Evolutionary conservation across 805 yeast species (phyloP).

Genomic region (Pachysolen tannophilus): DNA sequence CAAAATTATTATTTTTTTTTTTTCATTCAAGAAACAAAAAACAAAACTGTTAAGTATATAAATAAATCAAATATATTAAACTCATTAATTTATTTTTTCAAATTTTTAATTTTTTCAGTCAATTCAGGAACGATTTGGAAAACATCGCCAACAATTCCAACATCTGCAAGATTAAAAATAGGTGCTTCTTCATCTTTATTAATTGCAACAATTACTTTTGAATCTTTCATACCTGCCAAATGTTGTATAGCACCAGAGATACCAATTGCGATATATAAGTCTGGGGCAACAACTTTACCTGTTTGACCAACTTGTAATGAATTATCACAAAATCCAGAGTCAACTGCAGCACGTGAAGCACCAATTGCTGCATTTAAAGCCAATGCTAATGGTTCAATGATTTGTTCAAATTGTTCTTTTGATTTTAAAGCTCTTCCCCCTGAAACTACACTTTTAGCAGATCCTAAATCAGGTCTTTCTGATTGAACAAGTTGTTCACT

Average conservation of each 20-base stretch:
- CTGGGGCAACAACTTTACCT: constrained; percentile 97
- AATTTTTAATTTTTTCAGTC: constrained; percentile 59
- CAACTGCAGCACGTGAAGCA: constrained; percentile 98
- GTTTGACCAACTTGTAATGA: constrained; percentile 97
- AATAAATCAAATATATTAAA: too few species aligned
- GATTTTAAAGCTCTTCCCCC: constrained; percentile 94
- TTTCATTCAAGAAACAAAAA: too few species aligned
- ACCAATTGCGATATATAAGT: constrained; percentile 87
- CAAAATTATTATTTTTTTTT: too few species aligned
- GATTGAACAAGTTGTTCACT: constrained; percentile 66
- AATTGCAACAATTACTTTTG: constrained; percentile 88
- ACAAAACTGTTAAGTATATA: too few species aligned
- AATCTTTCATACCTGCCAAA: constrained; percentile 96
- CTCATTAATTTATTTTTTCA: too few species aligned
- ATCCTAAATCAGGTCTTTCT: constrained; percentile 85
- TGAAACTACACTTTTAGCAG: constrained; percentile 75
- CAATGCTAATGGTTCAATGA: constrained; percentile 78
- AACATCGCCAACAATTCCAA: constrained; percentile 84
- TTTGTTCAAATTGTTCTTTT: constrained; percentile 75
- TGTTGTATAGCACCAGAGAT: constrained; percentile 97
- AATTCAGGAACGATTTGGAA: constrained; percentile 87
- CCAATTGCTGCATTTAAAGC: constrained; percentile 89
- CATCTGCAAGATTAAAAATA: constrained; percentile 83
- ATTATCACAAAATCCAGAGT: constrained; percentile 91
- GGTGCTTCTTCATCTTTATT: constrained; percentile 95